Conservation (phyloP, 495 filamentous ascomycete species). For the Poronia punctata region DNA sequence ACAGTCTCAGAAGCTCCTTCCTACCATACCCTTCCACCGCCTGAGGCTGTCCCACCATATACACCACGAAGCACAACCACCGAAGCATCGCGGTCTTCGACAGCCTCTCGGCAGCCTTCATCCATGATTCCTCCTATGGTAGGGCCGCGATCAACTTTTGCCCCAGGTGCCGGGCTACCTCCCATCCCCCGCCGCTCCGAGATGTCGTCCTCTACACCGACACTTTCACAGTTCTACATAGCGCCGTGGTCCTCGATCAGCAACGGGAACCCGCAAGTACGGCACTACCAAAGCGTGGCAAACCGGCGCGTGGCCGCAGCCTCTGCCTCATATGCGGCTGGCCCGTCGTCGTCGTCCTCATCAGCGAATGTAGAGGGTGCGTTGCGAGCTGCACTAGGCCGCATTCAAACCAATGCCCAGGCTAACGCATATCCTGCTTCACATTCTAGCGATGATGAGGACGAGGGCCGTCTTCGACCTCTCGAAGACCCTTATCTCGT, state of each 20-base stretch:
- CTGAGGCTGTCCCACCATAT: slow-evolving; percentile 37
- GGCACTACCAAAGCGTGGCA: slow-evolving; percentile 44
- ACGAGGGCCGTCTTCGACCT: slow-evolving; percentile 27
- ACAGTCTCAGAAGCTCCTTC: slow-evolving; percentile 43
- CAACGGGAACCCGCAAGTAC: slow-evolving; percentile 37
- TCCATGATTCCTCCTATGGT: slow-evolving; percentile 20
- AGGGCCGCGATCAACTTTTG: slow-evolving; percentile 20
- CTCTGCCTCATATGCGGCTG: background rate
- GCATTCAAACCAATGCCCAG: slow-evolving; percentile 11
- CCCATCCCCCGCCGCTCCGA: slow-evolving; percentile 28
- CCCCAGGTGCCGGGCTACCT: slow-evolving; percentile 28
- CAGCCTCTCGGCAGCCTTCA: slow-evolving; percentile 6
- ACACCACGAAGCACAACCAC: slow-evolving; percentile 25
- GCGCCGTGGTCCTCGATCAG: slow-evolving; percentile 34
- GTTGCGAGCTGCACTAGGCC: slow-evolving; percentile 17
- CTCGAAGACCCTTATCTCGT: slow-evolving; percentile 48
- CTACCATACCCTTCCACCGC: slow-evolving; percentile 33
- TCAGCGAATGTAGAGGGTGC: slow-evolving; percentile 18
- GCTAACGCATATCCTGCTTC: slow-evolving; percentile 7
- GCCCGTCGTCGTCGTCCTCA: slow-evolving; percentile 9
- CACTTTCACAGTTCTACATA: slow-evolving; percentile 35
- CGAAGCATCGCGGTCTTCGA: slow-evolving; percentile 8
- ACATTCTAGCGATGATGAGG: slow-evolving; percentile 7
- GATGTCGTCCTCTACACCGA: slow-evolving; percentile 19
- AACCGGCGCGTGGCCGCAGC: slow-evolving; percentile 36